Evolutionary conservation across 306 rosid species (phyloP).

Genomic region (Parietaria judaica): DNA sequence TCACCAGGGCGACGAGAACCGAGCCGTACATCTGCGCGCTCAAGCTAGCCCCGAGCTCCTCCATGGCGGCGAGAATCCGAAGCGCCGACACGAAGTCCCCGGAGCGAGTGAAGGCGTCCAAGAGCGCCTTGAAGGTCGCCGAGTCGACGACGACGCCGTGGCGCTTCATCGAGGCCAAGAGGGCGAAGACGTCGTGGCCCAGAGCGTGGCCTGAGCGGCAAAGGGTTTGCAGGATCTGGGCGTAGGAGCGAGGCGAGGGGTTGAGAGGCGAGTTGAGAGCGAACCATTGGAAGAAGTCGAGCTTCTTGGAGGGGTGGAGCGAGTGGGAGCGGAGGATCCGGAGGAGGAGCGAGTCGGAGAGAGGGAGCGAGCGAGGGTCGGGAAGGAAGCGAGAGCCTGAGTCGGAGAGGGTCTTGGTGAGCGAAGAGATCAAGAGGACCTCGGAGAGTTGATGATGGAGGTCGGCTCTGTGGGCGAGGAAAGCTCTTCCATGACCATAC

Average conservation of each 20-base stretch:
- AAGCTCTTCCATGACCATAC: conserved; percentile 28
- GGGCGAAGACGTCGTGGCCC: conserved; percentile 31
- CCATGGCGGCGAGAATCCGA: conserved; percentile 44
- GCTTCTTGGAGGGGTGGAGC: conserved; percentile 53
- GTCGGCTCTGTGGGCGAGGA: conserved; percentile 2
- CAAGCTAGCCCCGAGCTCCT: conserved; percentile 29
- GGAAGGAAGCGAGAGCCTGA: conserved; percentile 50
- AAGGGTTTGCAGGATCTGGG: conserved; percentile 41
- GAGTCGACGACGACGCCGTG: conserved; percentile 41
- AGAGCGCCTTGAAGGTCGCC: conserved; percentile 47
- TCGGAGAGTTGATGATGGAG: conserved; percentile 29
- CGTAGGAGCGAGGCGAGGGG: conserved; percentile 34
- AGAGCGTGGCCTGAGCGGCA: conserved; percentile 30
- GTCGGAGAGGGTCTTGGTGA: conserved; percentile 45
- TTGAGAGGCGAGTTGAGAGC: conserved; percentile 25
- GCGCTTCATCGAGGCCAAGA: conserved; percentile 43
- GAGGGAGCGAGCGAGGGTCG: conserved; percentile 29
- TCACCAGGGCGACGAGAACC: conserved; percentile 46
- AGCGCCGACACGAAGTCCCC: conserved; percentile 44
- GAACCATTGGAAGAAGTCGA: conserved; percentile 57
- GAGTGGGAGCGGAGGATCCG: conserved; percentile 40
- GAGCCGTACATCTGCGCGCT: conserved; percentile 36
- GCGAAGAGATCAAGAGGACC: conserved; percentile 48
- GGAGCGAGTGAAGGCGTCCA: conserved; percentile 39
- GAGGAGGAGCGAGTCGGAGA: conserved; percentile 48